Percentiles rank a stretch among this genome's conserved stretches.
Conservation (phyloP, 257 asterid species). For the Jacaranda copaia region DNA sequence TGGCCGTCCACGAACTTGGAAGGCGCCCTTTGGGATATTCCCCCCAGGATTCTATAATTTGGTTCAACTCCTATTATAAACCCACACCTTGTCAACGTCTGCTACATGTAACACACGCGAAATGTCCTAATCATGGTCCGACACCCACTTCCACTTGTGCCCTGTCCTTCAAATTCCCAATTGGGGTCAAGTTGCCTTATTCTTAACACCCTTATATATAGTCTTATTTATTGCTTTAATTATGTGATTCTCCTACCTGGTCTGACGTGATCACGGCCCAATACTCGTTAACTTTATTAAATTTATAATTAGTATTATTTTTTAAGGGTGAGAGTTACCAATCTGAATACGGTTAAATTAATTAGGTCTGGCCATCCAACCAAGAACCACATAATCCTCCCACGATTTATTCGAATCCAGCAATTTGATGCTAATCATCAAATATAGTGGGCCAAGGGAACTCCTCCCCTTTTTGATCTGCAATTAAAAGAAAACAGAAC, state of each 20-base stretch:
- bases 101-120: slow-evolving; percentile 18
- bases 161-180: neutral
- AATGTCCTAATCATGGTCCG: slow-evolving; percentile 26
- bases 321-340: no score
- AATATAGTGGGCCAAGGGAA: neutral
- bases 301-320: no score
- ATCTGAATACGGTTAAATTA: no score
- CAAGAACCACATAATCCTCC: neutral
- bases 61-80: neutral
- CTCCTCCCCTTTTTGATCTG: slow-evolving; percentile 35
- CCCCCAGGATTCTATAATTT: neutral
- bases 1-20: neutral
- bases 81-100: neutral
- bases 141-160: slow-evolving; percentile 25
- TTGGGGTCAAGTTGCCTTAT: slow-evolving; percentile 38
- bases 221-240: slow-evolving; percentile 1
- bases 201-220: neutral
- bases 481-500: neutral
- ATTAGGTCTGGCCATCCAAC: no score
- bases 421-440: neutral
- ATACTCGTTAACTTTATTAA: no score
- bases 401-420: neutral
- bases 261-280: neutral
- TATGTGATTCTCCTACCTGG: no score
- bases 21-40: neutral